These are phyloP conservation scores for Monosporozyma solicola DNA, from an alignment of 805 yeast species.

Conservation along the genomic window DNA sequence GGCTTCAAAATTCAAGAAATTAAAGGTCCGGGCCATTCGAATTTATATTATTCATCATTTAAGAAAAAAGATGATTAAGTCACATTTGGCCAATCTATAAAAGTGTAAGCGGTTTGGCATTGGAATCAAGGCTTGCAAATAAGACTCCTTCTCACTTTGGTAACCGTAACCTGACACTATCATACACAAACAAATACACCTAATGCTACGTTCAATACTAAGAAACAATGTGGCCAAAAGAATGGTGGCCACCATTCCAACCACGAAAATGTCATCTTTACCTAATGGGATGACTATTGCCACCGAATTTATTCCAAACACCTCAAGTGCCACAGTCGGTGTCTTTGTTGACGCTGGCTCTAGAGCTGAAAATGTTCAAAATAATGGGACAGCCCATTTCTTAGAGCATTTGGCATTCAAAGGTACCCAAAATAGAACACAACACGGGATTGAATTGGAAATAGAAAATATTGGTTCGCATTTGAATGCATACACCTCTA, in stretches of 20 bases:
- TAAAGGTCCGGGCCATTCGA: neutral
- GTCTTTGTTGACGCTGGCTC: constrained; percentile 99
- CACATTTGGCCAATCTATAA: neutral
- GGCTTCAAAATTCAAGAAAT: neutral
- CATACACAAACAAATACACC: neutral
- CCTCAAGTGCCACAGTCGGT: constrained; percentile 93
- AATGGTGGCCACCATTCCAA: constrained; percentile 3
- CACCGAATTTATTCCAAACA: constrained; percentile 75
- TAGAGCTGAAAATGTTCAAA: constrained; percentile 77
- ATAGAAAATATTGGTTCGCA: constrained; percentile 96
- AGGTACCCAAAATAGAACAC: constrained; percentile 78
- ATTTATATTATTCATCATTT: neutral
- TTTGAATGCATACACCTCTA: constrained; percentile 94
- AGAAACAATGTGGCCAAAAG: constrained; percentile 1
- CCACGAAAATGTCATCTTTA: constrained; percentile 52
- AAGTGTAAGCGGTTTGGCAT: neutral
- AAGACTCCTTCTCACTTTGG: neutral
- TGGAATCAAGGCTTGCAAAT: neutral
- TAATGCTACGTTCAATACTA: constrained; percentile 6
- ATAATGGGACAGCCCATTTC: constrained; percentile 95
- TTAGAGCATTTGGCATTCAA: constrained; percentile 94
- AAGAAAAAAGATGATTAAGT: neutral
- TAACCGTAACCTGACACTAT: too few species aligned
- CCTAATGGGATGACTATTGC: constrained; percentile 95
- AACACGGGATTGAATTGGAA: constrained; percentile 77